Percentiles rank a stretch among this genome's conserved stretches.
Evolutionary conservation across 306 rosid genomes (phyloP).

Genomic region (Rubus idaeus): DNA sequence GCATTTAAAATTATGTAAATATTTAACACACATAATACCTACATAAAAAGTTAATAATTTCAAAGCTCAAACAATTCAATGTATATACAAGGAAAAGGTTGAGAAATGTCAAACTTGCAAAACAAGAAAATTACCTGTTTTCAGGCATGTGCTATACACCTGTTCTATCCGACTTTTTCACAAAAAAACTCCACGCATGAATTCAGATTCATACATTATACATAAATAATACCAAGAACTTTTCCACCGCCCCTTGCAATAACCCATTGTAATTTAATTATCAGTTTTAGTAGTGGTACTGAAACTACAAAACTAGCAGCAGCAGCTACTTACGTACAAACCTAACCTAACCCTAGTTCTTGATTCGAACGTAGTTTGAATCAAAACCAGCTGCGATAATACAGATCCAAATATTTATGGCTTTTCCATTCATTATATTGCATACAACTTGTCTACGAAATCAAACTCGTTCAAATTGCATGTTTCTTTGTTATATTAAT

Average conservation of each 20-base stretch:
- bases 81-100: neutral
- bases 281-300: neutral
- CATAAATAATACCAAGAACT: neutral
- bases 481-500: neutral
- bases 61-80: no score
- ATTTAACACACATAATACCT: no score
- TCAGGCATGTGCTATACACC: neutral
- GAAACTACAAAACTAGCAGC: conserved; percentile 34
- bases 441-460: neutral
- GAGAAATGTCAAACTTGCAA: neutral
- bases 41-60: no score
- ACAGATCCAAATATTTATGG: neutral
- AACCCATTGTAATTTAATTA: neutral
- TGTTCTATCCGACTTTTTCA: neutral
- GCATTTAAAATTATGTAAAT: no score
- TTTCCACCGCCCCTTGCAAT: neutral
- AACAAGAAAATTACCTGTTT: neutral
- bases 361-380: conserved; percentile 7
- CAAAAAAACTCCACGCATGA: conserved; percentile 1
- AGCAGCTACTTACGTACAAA: conserved; percentile 9
- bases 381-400: conserved; percentile 51
- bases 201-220: neutral
- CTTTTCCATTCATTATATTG: neutral
- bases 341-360: conserved; percentile 8
- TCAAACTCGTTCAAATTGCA: neutral